phyloP scores from a whole-genome alignment of 768 basidiomycete species.

The Multifurca ochricompacta region DNA sequence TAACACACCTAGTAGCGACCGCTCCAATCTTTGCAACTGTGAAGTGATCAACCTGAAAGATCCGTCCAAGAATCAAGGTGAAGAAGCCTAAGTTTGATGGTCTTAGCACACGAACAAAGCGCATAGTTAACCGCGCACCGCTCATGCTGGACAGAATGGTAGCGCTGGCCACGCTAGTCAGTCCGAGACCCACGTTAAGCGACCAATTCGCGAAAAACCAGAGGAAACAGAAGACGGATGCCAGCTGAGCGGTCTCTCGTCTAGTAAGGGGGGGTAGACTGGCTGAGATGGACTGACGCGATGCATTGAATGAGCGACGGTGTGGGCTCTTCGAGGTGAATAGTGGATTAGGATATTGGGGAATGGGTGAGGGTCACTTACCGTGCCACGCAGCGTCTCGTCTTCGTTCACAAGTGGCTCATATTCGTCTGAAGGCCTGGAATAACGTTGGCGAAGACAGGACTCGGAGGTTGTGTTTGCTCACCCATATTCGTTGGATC shows the following conservation, averaged over 20 bases:
- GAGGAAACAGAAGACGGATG: conserved; percentile 72
- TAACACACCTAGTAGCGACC: conserved; percentile 65
- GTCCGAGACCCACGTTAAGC: conserved; percentile 73
- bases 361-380: background rate
- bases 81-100: conserved; percentile 65
- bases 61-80: conserved; percentile 74
- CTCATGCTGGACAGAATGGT: conserved; percentile 87
- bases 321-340: background rate
- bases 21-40: conserved; percentile 66
- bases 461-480: background rate
- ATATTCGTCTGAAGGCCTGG: conserved; percentile 23
- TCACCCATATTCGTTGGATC: background rate
- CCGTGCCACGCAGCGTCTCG: conserved; percentile 12
- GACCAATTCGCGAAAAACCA: conserved; percentile 97
- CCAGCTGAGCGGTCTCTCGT: conserved; percentile 69
- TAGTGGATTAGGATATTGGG: background rate
- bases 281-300: conserved; percentile 1
- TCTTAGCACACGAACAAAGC: background rate
- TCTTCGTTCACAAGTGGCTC: conserved; percentile 26
- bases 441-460: background rate
- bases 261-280: conserved; percentile 41
- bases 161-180: conserved; percentile 90
- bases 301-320: background rate
- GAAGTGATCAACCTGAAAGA: conserved; percentile 75
- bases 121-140: conserved; percentile 41